Percentiles rank a stretch among this genome's conserved stretches.
phyloP scores from a whole-genome alignment of 2,329 filamentous ascomycete species.

The Colletotrichum simmondsii region DNA sequence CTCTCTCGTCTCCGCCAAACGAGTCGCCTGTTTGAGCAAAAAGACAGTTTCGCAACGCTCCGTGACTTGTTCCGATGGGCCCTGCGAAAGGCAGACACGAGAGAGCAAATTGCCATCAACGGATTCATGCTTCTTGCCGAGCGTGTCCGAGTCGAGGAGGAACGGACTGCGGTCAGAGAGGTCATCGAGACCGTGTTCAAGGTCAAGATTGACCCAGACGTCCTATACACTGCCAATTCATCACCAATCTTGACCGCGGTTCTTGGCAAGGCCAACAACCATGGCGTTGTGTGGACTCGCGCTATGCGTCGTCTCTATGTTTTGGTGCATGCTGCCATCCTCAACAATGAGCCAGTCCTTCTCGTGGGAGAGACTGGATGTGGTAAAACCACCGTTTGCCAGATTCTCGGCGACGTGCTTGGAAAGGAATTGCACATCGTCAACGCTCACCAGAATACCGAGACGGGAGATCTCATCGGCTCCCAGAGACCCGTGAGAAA shows the following conservation, averaged over 20 bases:
- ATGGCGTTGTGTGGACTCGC: constrained; percentile 89
- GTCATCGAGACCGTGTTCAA: constrained; percentile 93
- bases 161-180: constrained; percentile 84
- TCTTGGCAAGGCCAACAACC: constrained; percentile 58
- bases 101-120: constrained; percentile 89
- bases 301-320: constrained; percentile 94
- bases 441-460: constrained; percentile 98
- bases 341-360: constrained; percentile 92
- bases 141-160: constrained; percentile 90
- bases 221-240: constrained; percentile 74
- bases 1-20: constrained; percentile 91
- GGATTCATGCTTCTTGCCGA: constrained; percentile 97
- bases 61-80: constrained; percentile 98
- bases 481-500: constrained; percentile 94
- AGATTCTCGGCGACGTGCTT: constrained; percentile 86
- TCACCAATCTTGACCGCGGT: constrained; percentile 67
- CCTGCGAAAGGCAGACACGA: constrained; percentile 82
- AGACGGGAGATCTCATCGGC: constrained; percentile 96
- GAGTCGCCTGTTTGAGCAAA: constrained; percentile 92
- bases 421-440: constrained; percentile 84
- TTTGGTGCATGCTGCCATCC: constrained; percentile 85
- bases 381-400: constrained; percentile 96
- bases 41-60: constrained; percentile 95
- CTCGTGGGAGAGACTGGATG: constrained; percentile 97
- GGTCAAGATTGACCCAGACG: constrained; percentile 79